A percentile compares a stretch with the other conserved stretches of the same genome.
These are phyloP conservation scores for Pseudoperonospora humuli DNA, from an alignment of 352 stramenopile genomes.

Conservation along the genomic window DNA sequence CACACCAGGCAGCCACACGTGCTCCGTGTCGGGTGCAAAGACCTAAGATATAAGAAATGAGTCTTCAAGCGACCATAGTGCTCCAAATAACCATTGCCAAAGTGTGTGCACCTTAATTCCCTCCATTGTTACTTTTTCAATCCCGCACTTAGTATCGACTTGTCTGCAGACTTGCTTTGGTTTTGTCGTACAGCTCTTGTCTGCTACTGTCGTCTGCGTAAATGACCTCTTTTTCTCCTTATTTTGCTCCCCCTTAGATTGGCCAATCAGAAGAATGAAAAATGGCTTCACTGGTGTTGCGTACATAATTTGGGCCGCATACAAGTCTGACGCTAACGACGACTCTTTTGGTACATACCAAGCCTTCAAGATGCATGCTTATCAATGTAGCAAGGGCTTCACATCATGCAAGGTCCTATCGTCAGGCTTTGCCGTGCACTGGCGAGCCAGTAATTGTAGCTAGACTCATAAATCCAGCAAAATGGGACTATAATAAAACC, in stretches of 20 bases:
- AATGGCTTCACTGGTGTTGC: conserved; percentile 20
- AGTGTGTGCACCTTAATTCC: conserved; percentile 41
- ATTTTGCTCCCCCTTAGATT: conserved; percentile 6
- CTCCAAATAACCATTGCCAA: background rate
- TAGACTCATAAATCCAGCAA: too few relatives aligned
- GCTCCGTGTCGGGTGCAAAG: conserved; percentile 62
- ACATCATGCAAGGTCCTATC: too few relatives aligned
- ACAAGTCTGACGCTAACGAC: background rate
- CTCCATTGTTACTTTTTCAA: conserved; percentile 30
- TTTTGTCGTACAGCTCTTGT: background rate
- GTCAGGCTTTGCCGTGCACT: background rate
- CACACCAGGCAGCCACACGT: conserved; percentile 75
- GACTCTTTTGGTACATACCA: too few relatives aligned
- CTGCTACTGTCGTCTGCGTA: conserved; percentile 13
- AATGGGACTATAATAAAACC: background rate
- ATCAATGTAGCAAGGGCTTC: too few relatives aligned
- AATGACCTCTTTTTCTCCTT: conserved; percentile 17
- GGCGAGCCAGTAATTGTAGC: background rate
- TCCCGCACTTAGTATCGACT: background rate
- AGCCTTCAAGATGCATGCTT: too few relatives aligned
- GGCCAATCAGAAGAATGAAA: conserved; percentile 12
- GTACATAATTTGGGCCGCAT: conserved; percentile 6
- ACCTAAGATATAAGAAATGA: conserved; percentile 28
- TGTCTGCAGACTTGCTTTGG: background rate
- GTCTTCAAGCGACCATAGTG: too few relatives aligned